Base-by-base conservation (phyloP, 1,284 basidiomycete genomes). In the Exobasidium cylindrosporum region DNA sequence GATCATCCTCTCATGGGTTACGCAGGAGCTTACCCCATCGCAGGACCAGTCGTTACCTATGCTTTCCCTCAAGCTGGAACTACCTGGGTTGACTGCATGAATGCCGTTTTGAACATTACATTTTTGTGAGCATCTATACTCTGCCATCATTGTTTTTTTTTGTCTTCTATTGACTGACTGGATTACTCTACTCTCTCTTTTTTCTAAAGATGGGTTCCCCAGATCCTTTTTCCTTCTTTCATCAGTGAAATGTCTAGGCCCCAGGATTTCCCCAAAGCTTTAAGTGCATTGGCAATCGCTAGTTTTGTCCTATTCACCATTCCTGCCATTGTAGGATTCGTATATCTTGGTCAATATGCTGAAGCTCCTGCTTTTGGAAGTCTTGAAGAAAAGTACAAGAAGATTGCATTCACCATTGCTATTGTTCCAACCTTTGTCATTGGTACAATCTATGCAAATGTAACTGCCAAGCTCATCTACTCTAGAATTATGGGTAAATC, bases 331-430 rank as follows among this genome's bases (percentile, higher is more conserved):
- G 28, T 62, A 1, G 61, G 63, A 28, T 65, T 59, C 57, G 30
- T 31, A n/a, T 63, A 46, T 21, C 43, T 54, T 23, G 63, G 63
- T 67, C 83, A 84, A 73, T 84, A 84, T 70, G 83, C 85, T 46
- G 84, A 82, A 24, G 81, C 84, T 0, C 85, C 84, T 0, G 84
- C 83, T 0, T 83, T 84, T 65, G 84, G 83, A 1, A 83, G 82
- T 10, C 79, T 84, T 10, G 73, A 78, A 58, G 78, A 76, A 0
- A 57, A 74, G 2, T 83, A 81, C 75, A 83, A 83, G 67, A 84
- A 84, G 74, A 80, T 84, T 64, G 80, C 83, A 13, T 82, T 84
- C 53, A 61, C 62, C 1, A 71, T 74, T 44, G 72, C 68, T 28
- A 50, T 74, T 28, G 58, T 71, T 24, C 64, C 72, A 6, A 74